Conservation (phyloP, 805 yeast species). For the Wickerhamiella azymoides region DNA sequence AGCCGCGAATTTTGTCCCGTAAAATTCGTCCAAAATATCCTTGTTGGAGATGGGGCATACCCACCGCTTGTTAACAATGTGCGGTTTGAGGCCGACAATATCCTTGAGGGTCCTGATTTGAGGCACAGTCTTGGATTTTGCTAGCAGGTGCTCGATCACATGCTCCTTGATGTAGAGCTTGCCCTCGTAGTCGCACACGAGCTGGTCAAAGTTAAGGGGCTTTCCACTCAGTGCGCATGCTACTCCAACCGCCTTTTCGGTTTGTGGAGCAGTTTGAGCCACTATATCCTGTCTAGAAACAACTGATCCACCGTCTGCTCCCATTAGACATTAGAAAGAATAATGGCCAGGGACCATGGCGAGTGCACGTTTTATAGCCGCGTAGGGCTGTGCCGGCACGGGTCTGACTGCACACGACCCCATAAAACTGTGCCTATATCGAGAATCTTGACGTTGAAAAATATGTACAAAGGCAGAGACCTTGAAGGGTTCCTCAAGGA, state of each 20-base stretch:
- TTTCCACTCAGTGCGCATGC: conserved; percentile 36
- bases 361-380: conserved; percentile 47
- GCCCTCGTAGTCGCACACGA: conserved; percentile 62
- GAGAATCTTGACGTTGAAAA: conserved; percentile 48
- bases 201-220: conserved; percentile 27
- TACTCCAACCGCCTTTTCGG: conserved; percentile 12
- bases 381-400: conserved; percentile 88
- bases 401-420: conserved; percentile 64
- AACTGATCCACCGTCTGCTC: conserved; percentile 51
- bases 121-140: conserved; percentile 13
- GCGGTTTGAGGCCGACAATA: conserved; percentile 31
- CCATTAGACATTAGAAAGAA: conserved; percentile 15
- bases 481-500: conserved; percentile 46
- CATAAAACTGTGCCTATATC: conserved; percentile 53
- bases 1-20: conserved; percentile 31
- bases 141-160: conserved; percentile 42
- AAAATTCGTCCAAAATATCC: conserved; percentile 23
- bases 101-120: conserved; percentile 31
- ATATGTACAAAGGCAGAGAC: conserved; percentile 39
- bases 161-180: conserved; percentile 49
- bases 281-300: conserved; percentile 1
- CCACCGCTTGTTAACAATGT: conserved; percentile 19
- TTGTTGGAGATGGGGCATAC: conserved; percentile 30
- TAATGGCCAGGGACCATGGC: neutral
- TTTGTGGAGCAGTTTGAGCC: neutral